Evolutionary conservation across 2,329 filamentous ascomycete species (phyloP).

Genomic region (Cladosporium oxysporum): DNA sequence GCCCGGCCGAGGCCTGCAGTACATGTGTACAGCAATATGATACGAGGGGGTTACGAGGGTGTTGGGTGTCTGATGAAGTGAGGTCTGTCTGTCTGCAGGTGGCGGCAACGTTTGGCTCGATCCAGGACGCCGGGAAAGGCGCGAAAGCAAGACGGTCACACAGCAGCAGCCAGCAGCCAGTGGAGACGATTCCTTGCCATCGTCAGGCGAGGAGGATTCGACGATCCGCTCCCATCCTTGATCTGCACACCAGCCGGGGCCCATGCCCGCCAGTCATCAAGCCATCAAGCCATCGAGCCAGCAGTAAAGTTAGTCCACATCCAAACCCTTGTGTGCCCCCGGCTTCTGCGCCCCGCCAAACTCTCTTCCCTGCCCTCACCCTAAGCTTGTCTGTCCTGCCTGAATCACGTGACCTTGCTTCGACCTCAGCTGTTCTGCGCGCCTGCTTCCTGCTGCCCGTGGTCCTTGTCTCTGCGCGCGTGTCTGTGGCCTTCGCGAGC

Average conservation of each 20-base stretch:
- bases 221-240: constrained; percentile 2
- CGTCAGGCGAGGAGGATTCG: constrained; percentile 9
- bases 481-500: constrained; percentile 3
- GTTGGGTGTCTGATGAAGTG: not conserved
- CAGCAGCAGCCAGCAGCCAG: not conserved
- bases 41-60: not conserved
- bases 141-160: constrained; percentile 11
- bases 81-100: not conserved
- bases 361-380: not conserved
- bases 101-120: constrained; percentile 1
- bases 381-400: not conserved
- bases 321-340: not conserved
- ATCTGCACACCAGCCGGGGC: constrained; percentile 10
- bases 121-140: constrained; percentile 3
- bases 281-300: not conserved
- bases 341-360: not conserved
- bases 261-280: not conserved
- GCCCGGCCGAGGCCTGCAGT: not conserved
- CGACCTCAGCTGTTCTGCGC: constrained; percentile 16
- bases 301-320: not conserved
- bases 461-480: not conserved
- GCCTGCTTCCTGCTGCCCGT: constrained; percentile 7
- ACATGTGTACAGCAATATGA: not conserved
- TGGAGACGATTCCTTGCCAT: not conserved
- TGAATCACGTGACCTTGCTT: constrained; percentile 1